Base-by-base conservation (phyloP, 208 protist species). In the Porcisia deanei region DNA sequence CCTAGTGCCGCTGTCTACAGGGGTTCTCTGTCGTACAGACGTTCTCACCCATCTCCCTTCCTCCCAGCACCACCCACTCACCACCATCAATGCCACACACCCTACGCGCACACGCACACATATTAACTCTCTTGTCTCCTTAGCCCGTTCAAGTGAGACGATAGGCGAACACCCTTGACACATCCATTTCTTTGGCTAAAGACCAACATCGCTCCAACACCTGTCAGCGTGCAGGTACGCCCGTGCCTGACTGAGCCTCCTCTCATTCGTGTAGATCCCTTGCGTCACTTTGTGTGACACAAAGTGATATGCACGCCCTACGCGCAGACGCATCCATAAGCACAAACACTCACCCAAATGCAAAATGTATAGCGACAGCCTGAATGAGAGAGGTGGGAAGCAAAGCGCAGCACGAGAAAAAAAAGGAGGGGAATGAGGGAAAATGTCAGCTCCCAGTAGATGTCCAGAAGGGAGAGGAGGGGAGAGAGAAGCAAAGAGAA, bases 341-440 rank as follows among this genome's bases (percentile, higher is more conserved):
- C 18, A 71, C 39, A 53, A 14, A 63, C 39, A 73, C 6, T 16
- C 39, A 81, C 53, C 45, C 65, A 54, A 20, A 30, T 49, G 22
- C 20, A 52, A 52, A 5, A 12, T 1, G 41, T 49, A 30, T 30
- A 30, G 39, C 9, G 41, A 25, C 49, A 4, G 0, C 8, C 3
- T 20, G 22, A 34, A 9, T 43, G 22, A 49, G 37, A 52, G 39
- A 20, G 9, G 22, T n/a, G 22, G 20, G 16, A 18, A n/a, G 6
- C 41, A 67, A 22, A 3, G 39, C 16, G 5, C 20, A 12, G 61
- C 22, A 34, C n/a, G n/a, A 14, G 18, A 30, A 20, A 2, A 67
- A 18, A 10, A 67, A 7, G 25, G 3, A 10, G 41, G 14, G 61
- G 20, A 16, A 3, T 2, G 41, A 67, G 7, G 8, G 20, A 67